These are phyloP conservation scores for Neophaeococcomyces mojaviensis DNA, from an alignment of 2,329 filamentous ascomycete species.

Conservation along the genomic window DNA sequence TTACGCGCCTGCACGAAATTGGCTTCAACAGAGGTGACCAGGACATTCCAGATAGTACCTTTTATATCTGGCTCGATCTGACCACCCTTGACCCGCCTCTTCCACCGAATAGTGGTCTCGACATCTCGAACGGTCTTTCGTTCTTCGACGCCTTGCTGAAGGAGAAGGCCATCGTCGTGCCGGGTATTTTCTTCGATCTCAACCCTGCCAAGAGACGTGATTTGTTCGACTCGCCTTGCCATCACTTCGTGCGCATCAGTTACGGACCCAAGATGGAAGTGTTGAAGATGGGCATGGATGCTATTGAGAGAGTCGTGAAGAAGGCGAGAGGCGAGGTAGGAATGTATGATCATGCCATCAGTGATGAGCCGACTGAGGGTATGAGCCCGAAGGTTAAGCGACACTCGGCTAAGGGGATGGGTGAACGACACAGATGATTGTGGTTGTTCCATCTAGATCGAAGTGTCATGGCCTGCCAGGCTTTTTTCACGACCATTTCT, in stretches of 20 bases:
- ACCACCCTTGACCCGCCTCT: conserved; percentile 43
- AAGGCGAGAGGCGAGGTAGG: conserved; percentile 31
- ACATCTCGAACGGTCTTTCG: conserved; percentile 86
- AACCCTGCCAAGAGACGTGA: conserved; percentile 86
- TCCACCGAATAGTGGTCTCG: conserved; percentile 49
- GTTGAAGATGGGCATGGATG: conserved; percentile 70
- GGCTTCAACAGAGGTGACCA: conserved; percentile 66
- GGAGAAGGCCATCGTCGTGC: conserved; percentile 94
- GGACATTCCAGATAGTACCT: conserved; percentile 81
- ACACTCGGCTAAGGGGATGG: background rate
- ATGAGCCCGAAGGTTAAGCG: background rate
- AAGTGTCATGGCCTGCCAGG: too few relatives aligned
- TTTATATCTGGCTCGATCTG: conserved; percentile 77
- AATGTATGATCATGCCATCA: conserved; percentile 11
- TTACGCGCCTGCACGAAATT: conserved; percentile 70
- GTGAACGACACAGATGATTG: background rate
- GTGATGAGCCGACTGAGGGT: background rate
- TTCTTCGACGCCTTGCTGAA: conserved; percentile 92
- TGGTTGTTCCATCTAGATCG: background rate
- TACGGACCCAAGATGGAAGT: conserved; percentile 74
- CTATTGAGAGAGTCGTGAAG: conserved; percentile 70
- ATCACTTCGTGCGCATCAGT: conserved; percentile 79
- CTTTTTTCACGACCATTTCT: too few relatives aligned
- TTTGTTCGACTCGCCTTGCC: conserved; percentile 88
- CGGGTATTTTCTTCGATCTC: conserved; percentile 95